Percentiles rank a stretch among this genome's conserved stretches.
These are phyloP conservation scores for Pythium dissotocum DNA, from an alignment of 352 stramenopile genomes.

Conservation along the genomic window DNA sequence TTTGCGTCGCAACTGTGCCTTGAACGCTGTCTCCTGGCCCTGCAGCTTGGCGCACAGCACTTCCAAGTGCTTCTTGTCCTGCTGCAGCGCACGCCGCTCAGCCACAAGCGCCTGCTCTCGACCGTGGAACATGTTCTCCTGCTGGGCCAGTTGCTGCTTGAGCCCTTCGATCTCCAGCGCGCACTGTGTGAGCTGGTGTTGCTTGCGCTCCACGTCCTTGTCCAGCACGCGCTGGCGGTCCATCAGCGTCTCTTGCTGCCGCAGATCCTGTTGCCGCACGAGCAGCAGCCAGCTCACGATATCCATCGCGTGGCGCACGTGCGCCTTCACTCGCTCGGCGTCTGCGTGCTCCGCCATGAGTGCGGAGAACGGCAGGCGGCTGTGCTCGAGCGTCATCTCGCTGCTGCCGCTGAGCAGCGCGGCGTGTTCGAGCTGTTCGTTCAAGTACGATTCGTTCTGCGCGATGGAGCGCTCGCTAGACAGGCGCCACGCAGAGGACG, in stretches of 20 bases:
- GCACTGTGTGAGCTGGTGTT: constrained; percentile 45
- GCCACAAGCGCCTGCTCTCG: constrained; percentile 52
- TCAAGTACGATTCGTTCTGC: constrained; percentile 55
- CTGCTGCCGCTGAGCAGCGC: constrained; percentile 23
- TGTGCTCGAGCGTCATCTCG: constrained; percentile 22
- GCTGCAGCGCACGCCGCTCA: constrained; percentile 54
- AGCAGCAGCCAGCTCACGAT: constrained; percentile 72
- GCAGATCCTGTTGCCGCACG: constrained; percentile 50
- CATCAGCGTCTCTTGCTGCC: constrained; percentile 48
- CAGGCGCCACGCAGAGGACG: constrained; percentile 42
- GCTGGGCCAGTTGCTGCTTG: constrained; percentile 50
- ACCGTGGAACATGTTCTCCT: constrained; percentile 63
- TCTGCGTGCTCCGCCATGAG: constrained; percentile 23
- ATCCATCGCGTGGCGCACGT: constrained; percentile 61
- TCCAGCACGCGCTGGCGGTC: constrained; percentile 45
- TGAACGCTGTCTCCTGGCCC: constrained; percentile 73
- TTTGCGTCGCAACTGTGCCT: constrained; percentile 70
- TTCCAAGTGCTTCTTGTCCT: constrained; percentile 70
- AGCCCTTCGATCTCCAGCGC: constrained; percentile 47
- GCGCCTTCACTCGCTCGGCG: constrained; percentile 35
- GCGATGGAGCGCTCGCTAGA: constrained; percentile 41
- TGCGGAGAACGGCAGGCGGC: constrained; percentile 22
- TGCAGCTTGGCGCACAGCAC: constrained; percentile 70
- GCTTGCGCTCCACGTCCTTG: constrained; percentile 59
- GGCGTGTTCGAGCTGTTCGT: constrained; percentile 65